phyloP scores from a whole-genome alignment of 345 rosid genomes.

The Lenwebbia sp. region DNA sequence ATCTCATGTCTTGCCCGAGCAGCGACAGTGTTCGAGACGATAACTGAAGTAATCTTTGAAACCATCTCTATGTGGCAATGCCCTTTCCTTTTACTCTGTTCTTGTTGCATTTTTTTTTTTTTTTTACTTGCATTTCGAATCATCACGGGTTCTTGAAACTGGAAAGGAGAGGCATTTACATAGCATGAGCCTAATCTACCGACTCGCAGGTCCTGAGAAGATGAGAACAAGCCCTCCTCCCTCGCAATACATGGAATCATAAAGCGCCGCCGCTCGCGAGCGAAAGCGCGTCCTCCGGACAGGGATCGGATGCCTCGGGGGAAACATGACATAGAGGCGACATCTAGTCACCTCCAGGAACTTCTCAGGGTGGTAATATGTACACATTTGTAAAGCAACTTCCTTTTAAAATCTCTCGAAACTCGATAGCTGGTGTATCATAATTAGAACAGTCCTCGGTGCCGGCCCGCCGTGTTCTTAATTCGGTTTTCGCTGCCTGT shows the following conservation, averaged over 20 bases:
- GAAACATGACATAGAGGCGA: neutral
- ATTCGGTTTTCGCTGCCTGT: neutral
- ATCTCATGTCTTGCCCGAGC: neutral
- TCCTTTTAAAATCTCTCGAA: neutral
- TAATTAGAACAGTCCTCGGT: neutral
- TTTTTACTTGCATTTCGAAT: neutral
- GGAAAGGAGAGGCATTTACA: too few relatives aligned
- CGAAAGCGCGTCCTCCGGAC: too few relatives aligned
- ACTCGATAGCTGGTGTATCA: neutral
- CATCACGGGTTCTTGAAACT: neutral
- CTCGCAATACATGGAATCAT: constrained; percentile 79
- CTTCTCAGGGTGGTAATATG: neutral
- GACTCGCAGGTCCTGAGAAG: constrained; percentile 61
- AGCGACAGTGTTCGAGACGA: neutral
- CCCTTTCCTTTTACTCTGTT: neutral
- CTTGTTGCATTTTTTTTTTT: neutral
- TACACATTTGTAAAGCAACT: neutral
- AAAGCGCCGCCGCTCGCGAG: neutral
- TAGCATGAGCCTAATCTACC: neutral
- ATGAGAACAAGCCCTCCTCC: constrained; percentile 72
- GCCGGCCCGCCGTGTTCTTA: neutral
- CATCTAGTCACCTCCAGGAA: neutral
- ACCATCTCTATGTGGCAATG: neutral
- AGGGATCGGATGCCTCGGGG: neutral
- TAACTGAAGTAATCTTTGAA: neutral